These are phyloP conservation scores for Penicillium sclerotigenum DNA, from an alignment of 2,329 filamentous ascomycete species.

Conservation along the genomic window DNA sequence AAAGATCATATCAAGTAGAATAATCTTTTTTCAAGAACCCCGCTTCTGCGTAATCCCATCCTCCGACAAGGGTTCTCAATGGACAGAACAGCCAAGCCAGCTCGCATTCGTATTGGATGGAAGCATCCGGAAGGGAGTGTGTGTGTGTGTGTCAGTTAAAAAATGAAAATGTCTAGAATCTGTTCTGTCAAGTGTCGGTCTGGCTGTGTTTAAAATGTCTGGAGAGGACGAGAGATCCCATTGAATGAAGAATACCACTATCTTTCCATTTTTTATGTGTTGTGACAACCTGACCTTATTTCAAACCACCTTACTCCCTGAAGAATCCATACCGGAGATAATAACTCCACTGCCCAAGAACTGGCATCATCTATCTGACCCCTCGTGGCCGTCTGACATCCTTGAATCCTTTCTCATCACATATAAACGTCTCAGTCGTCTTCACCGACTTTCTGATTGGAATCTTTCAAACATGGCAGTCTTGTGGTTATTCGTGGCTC, in stretches of 20 bases:
- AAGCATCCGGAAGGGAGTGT: conserved; percentile 14
- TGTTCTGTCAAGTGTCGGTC: conserved; percentile 11
- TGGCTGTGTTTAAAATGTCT: conserved; percentile 18
- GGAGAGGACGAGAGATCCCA: conserved; percentile 1
- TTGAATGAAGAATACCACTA: neutral
- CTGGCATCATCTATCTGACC: neutral
- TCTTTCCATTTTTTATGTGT: neutral
- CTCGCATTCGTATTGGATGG: conserved; percentile 20
- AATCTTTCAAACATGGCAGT: conserved; percentile 22
- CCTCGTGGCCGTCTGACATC: neutral
- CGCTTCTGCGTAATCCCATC: conserved; percentile 13
- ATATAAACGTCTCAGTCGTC: neutral
- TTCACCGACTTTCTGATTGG: conserved; percentile 6
- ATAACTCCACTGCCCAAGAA: neutral
- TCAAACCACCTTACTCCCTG: neutral
- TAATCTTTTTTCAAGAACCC: conserved; percentile 10
- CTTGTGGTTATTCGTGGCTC: conserved; percentile 35
- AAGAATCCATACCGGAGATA: neutral
- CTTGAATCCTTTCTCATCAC: neutral
- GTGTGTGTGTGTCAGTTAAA: neutral
- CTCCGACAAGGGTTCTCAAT: conserved; percentile 9
- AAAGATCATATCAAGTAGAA: neutral
- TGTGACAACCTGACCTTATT: neutral
- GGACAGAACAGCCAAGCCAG: conserved; percentile 6
- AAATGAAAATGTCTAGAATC: neutral